Evolutionary conservation across 2,329 filamentous ascomycete species (phyloP), one percentile per base, ranked within the genome.

Genomic region (Leptoxyphium fumago): DNA sequence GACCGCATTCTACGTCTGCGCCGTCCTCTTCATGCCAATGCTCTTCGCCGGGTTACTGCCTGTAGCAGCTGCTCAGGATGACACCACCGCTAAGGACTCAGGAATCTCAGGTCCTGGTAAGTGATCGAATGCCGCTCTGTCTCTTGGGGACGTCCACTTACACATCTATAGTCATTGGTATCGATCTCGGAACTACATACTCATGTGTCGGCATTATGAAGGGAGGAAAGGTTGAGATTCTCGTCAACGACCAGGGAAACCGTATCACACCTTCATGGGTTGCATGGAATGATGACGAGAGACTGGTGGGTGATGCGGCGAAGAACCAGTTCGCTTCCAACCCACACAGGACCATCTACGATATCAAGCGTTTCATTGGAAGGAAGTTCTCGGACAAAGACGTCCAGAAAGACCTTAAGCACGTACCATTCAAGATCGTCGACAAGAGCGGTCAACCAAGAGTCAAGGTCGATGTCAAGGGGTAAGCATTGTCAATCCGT

Each of bases 231-330:
- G 86, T 94, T 56, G 86, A 94, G 63, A 94, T 94, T 71, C 75
- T 94, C 57, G 84, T 85, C 69, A 94, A 94, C 74, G 86, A 94
- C 69, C 87, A 94, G 74, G 86, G 86, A 74, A 87, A 94, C 78
- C 84, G 86, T 73, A 94, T 94, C 57, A 94, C 87, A 58, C 87
- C 87, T 45, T 64, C 62, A n/a, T 64, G 59, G 52, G 62, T 64
- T 38, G 62, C 62, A 45, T 64, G 94, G 68, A 96, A 87, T 67
- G 88, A 96, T 59, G 87, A 95, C 52, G 91, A 96, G 71, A 82
- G 91, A 63, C 75, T 98, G 55, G 87, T 98, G 56, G 91, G 91
- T 75, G 91, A 98, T 68, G 86, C 91, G 40, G 87, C 87, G 60
- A 94, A 94, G 81, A 93, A 94, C 72, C 87, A 94, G 74, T 87